Evolutionary conservation across 352 stramenopile genomes (phyloP), one percentile per base, ranked within the genome.

Genomic region (Globisporangium camurandrum): DNA sequence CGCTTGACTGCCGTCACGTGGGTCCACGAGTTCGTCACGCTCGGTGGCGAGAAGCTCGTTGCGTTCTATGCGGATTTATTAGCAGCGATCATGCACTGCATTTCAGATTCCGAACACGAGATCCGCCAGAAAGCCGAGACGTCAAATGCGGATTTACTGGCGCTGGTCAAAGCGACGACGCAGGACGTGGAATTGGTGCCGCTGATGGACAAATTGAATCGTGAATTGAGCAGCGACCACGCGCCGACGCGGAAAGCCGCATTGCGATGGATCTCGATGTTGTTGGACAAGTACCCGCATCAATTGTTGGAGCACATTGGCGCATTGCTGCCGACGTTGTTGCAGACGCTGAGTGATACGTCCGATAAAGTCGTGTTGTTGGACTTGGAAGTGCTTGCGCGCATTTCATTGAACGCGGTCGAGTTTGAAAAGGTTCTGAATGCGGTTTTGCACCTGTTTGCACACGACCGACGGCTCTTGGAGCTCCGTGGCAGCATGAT

Each of bases 401-500:
- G 92, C 26, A 98, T 99, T 49, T 94, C 64, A 44, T 75, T 92
- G 39, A 96, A 97, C 59, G 86, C 96, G 49, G 67, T 79, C 24
- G 85, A 97, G 60, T 97, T 93, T 47, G 95, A 81, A 62, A 95
- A 77, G 49, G 90, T 97, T 30, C 70, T 99, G 17, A 98, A 98
- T 64, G 78, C 90, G 3, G 94, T 99, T 46, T 61, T 99, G 16
- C 74, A 95, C 47, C 76, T 99, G 6, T 99, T 99, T 64, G 81
- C 86, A 14, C 78, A 89, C 51, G 78, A 94, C 40, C 76, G 80
- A 17, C 77, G 78, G 3, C 57, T 94, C 16, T 64, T 94, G 0
- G 97, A 99, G 66, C 94, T 87, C 47, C 78, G 97, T 24, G 97
- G 97, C 26, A 98, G 95, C 20, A 84, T 99, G 27, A 98, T 99